Evolutionary conservation across 2,329 filamentous ascomycete species (phyloP).

Genomic region (Alternaria longipes): DNA sequence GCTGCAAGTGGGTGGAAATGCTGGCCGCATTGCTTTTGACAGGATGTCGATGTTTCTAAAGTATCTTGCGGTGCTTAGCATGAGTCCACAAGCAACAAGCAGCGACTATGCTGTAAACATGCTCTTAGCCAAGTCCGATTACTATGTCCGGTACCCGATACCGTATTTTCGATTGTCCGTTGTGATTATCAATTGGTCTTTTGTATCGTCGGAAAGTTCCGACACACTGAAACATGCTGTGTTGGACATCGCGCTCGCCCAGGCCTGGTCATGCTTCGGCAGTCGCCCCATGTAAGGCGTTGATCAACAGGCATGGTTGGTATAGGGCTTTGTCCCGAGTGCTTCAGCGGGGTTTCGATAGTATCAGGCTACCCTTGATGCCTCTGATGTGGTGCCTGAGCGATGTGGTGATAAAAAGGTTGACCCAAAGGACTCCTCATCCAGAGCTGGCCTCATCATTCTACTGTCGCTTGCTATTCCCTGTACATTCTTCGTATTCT

Average conservation of each 20-base stretch:
- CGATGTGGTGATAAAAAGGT: constrained; percentile 15
- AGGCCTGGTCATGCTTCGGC: constrained; percentile 4
- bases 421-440: neutral
- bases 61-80: neutral
- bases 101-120: neutral
- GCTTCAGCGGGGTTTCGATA: constrained; percentile 25
- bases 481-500: neutral
- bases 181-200: neutral
- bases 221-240: constrained; percentile 20
- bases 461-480: neutral
- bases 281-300: constrained; percentile 1
- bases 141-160: neutral
- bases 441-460: constrained; percentile 17
- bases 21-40: neutral
- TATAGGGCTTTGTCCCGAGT: neutral
- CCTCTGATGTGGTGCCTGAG: constrained; percentile 4
- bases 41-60: neutral
- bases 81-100: neutral
- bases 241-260: constrained; percentile 5
- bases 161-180: neutral
- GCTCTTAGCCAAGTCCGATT: neutral
- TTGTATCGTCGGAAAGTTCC: constrained; percentile 3
- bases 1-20: neutral
- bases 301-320: constrained; percentile 2
- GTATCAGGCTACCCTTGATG: constrained; percentile 9